These are phyloP conservation scores for Sugiyamaella neomexicana DNA, from an alignment of 1,139 yeast species.

Conservation along the genomic window DNA sequence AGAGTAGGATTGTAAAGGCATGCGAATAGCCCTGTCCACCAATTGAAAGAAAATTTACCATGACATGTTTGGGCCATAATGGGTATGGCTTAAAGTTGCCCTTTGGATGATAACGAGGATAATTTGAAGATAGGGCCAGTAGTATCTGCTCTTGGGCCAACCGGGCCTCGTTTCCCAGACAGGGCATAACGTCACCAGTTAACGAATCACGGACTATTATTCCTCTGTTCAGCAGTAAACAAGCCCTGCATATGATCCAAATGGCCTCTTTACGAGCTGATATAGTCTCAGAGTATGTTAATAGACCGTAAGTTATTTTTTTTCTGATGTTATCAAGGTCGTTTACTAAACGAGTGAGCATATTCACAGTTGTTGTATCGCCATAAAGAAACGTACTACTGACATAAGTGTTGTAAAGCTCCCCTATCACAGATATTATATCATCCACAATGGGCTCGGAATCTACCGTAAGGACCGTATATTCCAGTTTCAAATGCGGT, in stretches of 20 bases:
- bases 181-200: conserved; percentile 62
- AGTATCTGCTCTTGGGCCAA: conserved; percentile 69
- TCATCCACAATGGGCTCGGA: conserved; percentile 40
- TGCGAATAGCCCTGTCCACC: conserved; percentile 53
- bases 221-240: conserved; percentile 66
- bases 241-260: conserved; percentile 59
- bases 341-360: conserved; percentile 38
- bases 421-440: conserved; percentile 37
- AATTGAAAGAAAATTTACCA: conserved; percentile 78
- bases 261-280: conserved; percentile 61
- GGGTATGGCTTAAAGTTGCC: not conserved
- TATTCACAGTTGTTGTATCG: conserved; percentile 42
- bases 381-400: conserved; percentile 37
- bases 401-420: conserved; percentile 39
- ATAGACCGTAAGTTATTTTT: conserved; percentile 54
- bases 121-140: conserved; percentile 72
- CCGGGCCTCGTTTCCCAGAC: conserved; percentile 50
- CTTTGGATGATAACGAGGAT: conserved; percentile 47
- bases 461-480: conserved; percentile 31
- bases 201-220: conserved; percentile 72
- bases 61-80: conserved; percentile 64
- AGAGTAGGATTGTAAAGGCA: conserved; percentile 72
- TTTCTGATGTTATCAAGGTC: conserved; percentile 66
- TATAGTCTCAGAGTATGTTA: conserved; percentile 59
- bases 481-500: conserved; percentile 36